phyloP scores from a whole-genome alignment of 345 rosid species.

The Eutrema yunnanense region DNA sequence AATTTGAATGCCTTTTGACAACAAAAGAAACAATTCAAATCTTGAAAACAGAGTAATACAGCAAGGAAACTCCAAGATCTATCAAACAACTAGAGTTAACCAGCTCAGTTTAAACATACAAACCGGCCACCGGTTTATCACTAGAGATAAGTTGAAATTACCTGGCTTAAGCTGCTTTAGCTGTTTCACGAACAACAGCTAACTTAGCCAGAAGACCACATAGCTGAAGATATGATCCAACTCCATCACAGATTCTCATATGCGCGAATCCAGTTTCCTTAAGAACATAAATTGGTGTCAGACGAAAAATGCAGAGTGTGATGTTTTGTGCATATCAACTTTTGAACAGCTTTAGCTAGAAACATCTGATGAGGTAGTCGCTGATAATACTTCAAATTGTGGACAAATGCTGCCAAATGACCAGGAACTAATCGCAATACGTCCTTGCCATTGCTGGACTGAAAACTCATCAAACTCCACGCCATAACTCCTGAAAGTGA shows the following conservation, averaged over 20 bases:
- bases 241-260: conserved; percentile 95
- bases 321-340: too few relatives aligned
- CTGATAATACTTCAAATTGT: too few relatives aligned
- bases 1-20: too few relatives aligned
- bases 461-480: too few relatives aligned
- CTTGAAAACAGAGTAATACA: conserved; percentile 2
- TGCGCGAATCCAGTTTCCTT: conserved; percentile 98
- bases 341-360: too few relatives aligned
- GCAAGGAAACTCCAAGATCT: background rate
- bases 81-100: background rate
- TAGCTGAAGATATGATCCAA: conserved; percentile 94
- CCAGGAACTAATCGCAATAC: too few relatives aligned
- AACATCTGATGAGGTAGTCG: too few relatives aligned
- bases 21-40: too few relatives aligned
- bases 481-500: too few relatives aligned
- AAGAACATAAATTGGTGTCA: background rate
- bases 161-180: conserved; percentile 53
- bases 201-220: conserved; percentile 91
- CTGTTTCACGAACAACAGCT: conserved; percentile 64
- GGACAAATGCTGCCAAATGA: too few relatives aligned
- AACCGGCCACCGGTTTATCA: background rate
- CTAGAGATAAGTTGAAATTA: background rate
- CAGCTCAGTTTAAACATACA: conserved; percentile 5
- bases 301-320: background rate
- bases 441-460: too few relatives aligned